A percentile compares a stretch with the other conserved stretches of the same genome.
Conservation (phyloP, 148 eudicot genomes). For the Euryodendron excelsum region DNA sequence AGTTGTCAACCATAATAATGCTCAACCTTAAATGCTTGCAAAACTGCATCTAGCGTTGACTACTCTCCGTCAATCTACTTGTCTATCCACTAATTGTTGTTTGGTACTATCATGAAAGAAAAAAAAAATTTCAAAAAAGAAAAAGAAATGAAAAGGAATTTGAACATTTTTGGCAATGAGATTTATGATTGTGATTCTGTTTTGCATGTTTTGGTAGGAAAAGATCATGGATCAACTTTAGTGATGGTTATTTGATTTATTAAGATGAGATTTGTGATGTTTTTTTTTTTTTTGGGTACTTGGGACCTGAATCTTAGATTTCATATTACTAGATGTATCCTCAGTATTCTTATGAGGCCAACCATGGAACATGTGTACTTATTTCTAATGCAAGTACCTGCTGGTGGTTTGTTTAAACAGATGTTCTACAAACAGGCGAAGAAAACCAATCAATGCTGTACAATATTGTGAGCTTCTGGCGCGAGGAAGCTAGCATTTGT, state of each 20-base stretch:
- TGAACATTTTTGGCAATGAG: not conserved
- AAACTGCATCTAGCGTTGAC: not conserved
- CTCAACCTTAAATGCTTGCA: not conserved
- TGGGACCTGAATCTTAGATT: not conserved
- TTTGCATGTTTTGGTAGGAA: not conserved
- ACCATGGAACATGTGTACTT: not conserved
- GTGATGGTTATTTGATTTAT: not conserved
- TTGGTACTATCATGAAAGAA: not conserved
- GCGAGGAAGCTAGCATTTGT: not conserved
- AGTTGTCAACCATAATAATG: not conserved
- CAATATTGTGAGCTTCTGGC: constrained; percentile 45
- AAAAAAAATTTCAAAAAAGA: too few species aligned
- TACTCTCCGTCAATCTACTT: too few species aligned
- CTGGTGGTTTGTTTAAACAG: constrained; percentile 37
- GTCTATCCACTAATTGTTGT: not conserved
- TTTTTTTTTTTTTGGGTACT: not conserved
- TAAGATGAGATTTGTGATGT: not conserved
- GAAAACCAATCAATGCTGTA: constrained; percentile 82
- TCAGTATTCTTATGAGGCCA: not conserved
- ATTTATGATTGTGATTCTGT: not conserved
- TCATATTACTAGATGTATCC: not conserved
- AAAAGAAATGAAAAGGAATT: not conserved
- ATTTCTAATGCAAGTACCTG: not conserved
- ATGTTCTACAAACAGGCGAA: constrained; percentile 97
- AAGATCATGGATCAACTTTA: not conserved